Evolutionary conservation across 805 yeast genomes (phyloP).

Genomic region (Ogataea glucozyma): DNA sequence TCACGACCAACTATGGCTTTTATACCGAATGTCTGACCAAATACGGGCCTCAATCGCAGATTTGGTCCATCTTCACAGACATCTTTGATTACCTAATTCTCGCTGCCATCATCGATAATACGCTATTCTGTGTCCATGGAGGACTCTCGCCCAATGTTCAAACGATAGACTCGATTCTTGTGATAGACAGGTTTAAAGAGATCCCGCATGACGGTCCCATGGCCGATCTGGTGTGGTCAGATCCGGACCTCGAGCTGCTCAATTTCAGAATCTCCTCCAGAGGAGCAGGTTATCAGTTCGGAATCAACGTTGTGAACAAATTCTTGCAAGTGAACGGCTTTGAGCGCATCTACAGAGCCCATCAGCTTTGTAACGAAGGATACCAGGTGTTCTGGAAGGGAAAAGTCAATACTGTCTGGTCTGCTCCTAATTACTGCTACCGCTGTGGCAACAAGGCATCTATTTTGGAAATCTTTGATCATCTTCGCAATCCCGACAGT

Average conservation of each 20-base stretch:
- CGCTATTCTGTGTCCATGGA: constrained; percentile 94
- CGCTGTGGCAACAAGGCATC: constrained; percentile 97
- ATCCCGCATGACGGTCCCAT: constrained; percentile 99
- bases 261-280: constrained; percentile 90
- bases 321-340: constrained; percentile 77
- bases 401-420: constrained; percentile 93
- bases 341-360: constrained; percentile 87
- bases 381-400: constrained; percentile 90
- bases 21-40: constrained; percentile 92
- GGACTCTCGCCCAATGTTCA: constrained; percentile 95
- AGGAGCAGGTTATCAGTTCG: constrained; percentile 98
- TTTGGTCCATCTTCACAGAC: constrained; percentile 90
- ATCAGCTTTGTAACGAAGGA: constrained; percentile 96
- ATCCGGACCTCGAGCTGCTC: constrained; percentile 80
- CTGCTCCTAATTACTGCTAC: constrained; percentile 97
- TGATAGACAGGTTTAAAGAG: constrained; percentile 89
- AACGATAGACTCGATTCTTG: constrained; percentile 85
- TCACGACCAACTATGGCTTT: constrained; percentile 96
- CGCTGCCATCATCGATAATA: constrained; percentile 86
- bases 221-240: constrained; percentile 99
- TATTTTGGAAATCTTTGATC: constrained; percentile 76
- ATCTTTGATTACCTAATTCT: constrained; percentile 87
- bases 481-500: constrained; percentile 61
- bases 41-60: constrained; percentile 70
- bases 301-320: constrained; percentile 84